Evolutionary conservation across 2,329 filamentous ascomycete species (phyloP).

Genomic region (Aphanoascus verrucosus): DNA sequence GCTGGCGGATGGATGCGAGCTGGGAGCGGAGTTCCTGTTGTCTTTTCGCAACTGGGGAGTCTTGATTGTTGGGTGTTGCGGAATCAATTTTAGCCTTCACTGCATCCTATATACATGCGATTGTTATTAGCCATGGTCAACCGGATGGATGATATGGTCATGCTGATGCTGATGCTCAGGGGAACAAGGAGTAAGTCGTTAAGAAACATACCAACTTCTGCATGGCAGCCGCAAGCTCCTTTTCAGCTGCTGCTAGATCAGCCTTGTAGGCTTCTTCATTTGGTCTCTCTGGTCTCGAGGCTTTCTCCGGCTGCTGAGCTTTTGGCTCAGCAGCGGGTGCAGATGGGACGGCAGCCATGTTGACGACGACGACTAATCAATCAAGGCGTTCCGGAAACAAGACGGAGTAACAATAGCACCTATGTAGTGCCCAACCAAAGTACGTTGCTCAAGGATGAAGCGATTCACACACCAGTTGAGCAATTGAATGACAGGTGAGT

Average conservation of each 20-base stretch:
- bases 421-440: neutral
- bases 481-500: neutral
- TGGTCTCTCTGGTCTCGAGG: slow-evolving; percentile 66
- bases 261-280: slow-evolving; percentile 78
- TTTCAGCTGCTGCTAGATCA: slow-evolving; percentile 68
- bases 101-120: slow-evolving; percentile 55
- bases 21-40: slow-evolving; percentile 76
- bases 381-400: neutral
- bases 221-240: slow-evolving; percentile 70
- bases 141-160: neutral
- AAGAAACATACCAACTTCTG: slow-evolving; percentile 50
- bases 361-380: slow-evolving; percentile 25
- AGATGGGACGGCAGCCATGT: slow-evolving; percentile 30
- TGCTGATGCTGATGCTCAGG: slow-evolving; percentile 4
- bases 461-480: neutral
- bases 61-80: slow-evolving; percentile 70
- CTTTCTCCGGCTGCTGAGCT: slow-evolving; percentile 17
- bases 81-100: slow-evolving; percentile 81
- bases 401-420: neutral
- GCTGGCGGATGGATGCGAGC: slow-evolving; percentile 70
- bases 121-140: slow-evolving; percentile 2
- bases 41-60: slow-evolving; percentile 68
- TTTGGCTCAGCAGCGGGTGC: slow-evolving; percentile 29
- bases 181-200: neutral
- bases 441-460: neutral